Conservation (phyloP, 371 early-diverging fungal genomes). For the Haplosporangium sp. region DNA sequence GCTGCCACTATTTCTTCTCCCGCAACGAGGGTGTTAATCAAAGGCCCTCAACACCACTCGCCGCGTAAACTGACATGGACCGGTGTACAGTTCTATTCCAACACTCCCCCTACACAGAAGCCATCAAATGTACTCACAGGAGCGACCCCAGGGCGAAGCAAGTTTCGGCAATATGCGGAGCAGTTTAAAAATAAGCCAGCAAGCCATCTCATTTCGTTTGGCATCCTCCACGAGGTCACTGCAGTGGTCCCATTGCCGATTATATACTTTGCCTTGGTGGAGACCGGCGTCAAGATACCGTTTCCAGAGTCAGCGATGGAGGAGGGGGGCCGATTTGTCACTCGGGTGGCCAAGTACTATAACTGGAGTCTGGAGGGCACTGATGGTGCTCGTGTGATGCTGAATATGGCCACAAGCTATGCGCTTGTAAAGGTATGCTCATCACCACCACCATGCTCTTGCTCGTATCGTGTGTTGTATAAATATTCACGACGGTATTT, state of each 20-base stretch:
- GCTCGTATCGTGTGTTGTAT: background rate
- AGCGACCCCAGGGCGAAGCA: constrained; percentile 6
- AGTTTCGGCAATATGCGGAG: constrained; percentile 62
- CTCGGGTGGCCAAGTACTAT: constrained; percentile 65
- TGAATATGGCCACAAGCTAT: constrained; percentile 84
- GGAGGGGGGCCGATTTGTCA: constrained; percentile 76
- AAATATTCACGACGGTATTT: background rate
- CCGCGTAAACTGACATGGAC: too few relatives aligned
- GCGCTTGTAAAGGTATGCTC: constrained; percentile 79
- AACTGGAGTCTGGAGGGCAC: constrained; percentile 61
- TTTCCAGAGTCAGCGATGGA: constrained; percentile 73
- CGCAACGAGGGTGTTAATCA: too few relatives aligned
- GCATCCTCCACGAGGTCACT: constrained; percentile 89
- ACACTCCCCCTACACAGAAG: too few relatives aligned
- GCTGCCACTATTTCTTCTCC: too few relatives aligned
- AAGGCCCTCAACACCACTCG: too few relatives aligned
- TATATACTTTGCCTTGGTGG: constrained; percentile 74
- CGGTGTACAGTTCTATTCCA: too few relatives aligned
- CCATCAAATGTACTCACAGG: too few relatives aligned
- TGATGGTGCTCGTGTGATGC: constrained; percentile 67
- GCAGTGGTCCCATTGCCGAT: constrained; percentile 85
- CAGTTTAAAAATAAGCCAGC: constrained; percentile 81
- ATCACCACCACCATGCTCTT: background rate
- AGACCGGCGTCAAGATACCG: constrained; percentile 67
- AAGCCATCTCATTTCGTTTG: constrained; percentile 84